Evolutionary conservation across 805 yeast species (phyloP), one percentile per base, ranked within the genome.

Genomic region (Ascoidea asiatica): DNA sequence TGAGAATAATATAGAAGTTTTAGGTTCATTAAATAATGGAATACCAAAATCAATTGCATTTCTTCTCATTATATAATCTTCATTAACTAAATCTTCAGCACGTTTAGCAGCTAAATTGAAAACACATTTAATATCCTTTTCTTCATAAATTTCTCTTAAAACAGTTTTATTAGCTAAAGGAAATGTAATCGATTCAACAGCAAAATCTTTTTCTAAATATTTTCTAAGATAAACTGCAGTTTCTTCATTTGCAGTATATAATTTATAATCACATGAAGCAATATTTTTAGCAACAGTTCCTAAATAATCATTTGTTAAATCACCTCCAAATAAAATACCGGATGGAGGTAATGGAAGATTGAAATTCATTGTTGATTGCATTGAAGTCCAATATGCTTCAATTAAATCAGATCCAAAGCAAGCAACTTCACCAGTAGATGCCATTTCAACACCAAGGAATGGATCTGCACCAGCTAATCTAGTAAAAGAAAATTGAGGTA

Each of bases 381-480:
- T 78, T 15, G 97, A 81, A 40, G 97, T 82, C 97, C 97, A 92
- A 75, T 92, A 92, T 35, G 97, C 95, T 66, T 92, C 97, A 46
- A 73, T 56, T 50, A 82, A 63, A 63, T 86, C 81, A 50, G 70
- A 70, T 55, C 99, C 99, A 61, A 92, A 92, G 61, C 96, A 85
- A 23, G 98, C 98, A 61, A 92, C 84, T 69, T 92, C 99, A 65
- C 99, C 99, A 43, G 99, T 92, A 11, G 97, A 89, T 5, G 97
- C 81, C 99, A 92, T 92, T 70, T 92, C 99, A 53, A 92, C 98
- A 52, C 98, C 98, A 60, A 92, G 73, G 74, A 85, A 89, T 51
- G 99, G 99, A 65, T 92, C 99, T 43, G 99, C 99, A 53, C 98
- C 99, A 18, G 97, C 97, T 58, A 92, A 73, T 70, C 99, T 81